Conservation (phyloP, 441 rosid species). For the Corymbia calophylla region DNA sequence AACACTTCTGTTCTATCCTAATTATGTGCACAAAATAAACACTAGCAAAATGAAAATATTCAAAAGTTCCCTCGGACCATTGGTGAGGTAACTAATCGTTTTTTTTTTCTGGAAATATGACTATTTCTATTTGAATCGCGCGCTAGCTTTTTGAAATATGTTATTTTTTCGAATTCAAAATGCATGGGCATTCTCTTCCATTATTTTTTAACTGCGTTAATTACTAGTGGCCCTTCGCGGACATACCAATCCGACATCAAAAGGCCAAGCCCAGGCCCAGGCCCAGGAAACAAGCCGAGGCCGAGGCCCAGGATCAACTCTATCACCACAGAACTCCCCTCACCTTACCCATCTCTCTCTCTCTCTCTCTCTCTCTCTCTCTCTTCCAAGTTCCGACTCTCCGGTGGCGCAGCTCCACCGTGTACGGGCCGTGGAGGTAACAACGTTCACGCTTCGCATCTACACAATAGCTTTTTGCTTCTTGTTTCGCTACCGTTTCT, state of each 20-base stretch:
- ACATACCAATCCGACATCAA: background rate
- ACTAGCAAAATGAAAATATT: accelerated
- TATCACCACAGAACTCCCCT: background rate
- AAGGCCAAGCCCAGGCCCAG: background rate
- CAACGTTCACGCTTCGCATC: background rate
- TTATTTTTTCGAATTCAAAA: background rate
- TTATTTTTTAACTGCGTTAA: background rate
- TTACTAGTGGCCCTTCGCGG: background rate
- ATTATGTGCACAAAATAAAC: background rate
- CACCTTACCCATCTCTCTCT: background rate
- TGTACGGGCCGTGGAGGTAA: background rate
- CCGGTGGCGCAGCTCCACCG: background rate
- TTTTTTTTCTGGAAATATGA: background rate
- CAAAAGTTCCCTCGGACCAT: accelerated
- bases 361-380: background rate
- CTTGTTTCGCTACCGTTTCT: background rate
- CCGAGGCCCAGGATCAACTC: background rate
- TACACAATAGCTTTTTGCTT: background rate
- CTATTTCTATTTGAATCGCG: accelerated
- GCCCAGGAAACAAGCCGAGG: background rate
- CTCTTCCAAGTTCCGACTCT: background rate
- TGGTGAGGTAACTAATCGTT: background rate
- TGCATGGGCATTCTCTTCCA: background rate
- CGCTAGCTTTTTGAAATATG: background rate
- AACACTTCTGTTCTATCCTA: no score